Evolutionary conservation across 2,329 filamentous ascomycete species (phyloP).

Genomic region (Truncatella angustata): DNA sequence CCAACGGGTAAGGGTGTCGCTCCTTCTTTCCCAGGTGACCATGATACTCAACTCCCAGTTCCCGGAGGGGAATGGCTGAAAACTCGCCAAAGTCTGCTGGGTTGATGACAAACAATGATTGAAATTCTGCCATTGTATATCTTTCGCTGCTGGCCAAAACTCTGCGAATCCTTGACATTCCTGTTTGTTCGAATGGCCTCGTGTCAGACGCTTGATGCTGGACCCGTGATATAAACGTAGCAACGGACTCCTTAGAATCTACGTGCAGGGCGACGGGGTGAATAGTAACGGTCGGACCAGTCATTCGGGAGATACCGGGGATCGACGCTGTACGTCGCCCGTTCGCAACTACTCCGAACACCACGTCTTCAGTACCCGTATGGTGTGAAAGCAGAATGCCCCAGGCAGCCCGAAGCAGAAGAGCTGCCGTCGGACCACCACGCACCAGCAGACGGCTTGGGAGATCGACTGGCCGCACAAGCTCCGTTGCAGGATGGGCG

Average conservation of each 20-base stretch:
- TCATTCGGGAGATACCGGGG: neutral
- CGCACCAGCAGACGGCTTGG: neutral
- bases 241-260: neutral
- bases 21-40: neutral
- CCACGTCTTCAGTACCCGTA: neutral
- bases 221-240: neutral
- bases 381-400: neutral
- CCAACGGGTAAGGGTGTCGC: neutral
- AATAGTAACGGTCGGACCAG: neutral
- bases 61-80: neutral
- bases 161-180: neutral
- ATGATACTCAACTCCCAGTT: neutral
- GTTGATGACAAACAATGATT: neutral
- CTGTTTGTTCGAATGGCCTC: neutral
- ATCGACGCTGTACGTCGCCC: neutral
- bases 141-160: neutral
- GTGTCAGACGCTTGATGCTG: neutral
- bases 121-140: neutral
- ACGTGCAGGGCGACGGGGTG: neutral
- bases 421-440: neutral
- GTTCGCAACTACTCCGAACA: neutral
- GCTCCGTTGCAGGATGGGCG: neutral
- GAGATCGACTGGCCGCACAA: neutral
- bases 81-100: neutral
- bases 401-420: neutral